Percentiles rank a stretch among this genome's conserved stretches.
These are phyloP conservation scores for Trametes pubescens DNA, from an alignment of 1,284 basidiomycete genomes.

Conservation along the genomic window DNA sequence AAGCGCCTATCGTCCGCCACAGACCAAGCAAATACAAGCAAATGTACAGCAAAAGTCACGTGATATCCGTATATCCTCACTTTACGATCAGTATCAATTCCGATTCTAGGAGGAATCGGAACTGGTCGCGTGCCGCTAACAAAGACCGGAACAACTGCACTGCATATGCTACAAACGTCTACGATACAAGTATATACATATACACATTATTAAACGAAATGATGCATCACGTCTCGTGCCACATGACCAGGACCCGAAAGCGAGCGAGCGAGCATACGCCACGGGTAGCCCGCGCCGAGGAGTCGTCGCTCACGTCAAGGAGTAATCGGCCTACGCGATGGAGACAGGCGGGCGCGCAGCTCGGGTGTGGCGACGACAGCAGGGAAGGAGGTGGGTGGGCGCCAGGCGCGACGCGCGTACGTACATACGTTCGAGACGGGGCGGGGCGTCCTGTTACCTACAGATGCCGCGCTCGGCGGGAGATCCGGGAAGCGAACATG, in stretches of 20 bases:
- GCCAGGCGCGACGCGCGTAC: no score
- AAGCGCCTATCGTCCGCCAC: no score
- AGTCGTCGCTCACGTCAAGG: neutral
- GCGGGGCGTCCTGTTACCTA: constrained; percentile 1
- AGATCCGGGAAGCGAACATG: neutral
- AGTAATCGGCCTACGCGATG: neutral
- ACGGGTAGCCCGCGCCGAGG: neutral
- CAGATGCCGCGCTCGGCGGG: neutral
- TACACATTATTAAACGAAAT: neutral
- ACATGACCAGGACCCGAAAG: neutral
- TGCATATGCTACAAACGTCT: constrained; percentile 1
- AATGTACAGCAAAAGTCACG: no score
- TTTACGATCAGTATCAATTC: no score
- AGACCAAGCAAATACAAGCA: no score
- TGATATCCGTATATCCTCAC: no score
- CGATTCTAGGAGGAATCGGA: no score
- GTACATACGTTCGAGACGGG: neutral
- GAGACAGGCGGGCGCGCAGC: neutral
- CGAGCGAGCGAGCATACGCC: neutral
- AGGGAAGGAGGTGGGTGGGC: neutral
- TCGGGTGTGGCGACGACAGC: neutral
- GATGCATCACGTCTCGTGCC: neutral
- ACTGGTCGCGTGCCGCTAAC: no score
- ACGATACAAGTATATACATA: neutral
- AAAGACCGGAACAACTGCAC: neutral